These are phyloP conservation scores for Cucumis sativus DNA, from an alignment of 306 rosid genomes.

Conservation along the genomic window Cucumber_9930_V3 NC_026658.2:2666501-2667000, in stretches of 20 bases:
- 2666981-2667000: constrained; percentile 28
- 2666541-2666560: too few species aligned
- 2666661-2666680: background rate
- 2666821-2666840: constrained; percentile 36
- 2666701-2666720: background rate
- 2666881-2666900: constrained; percentile 27
- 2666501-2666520: too few species aligned
- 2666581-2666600: too few species aligned
- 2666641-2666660: background rate
- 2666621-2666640: background rate
- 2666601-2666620: background rate
- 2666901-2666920: constrained; percentile 34
- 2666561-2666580: too few species aligned
- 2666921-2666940: constrained; percentile 20
- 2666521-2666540: too few species aligned
- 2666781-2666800: constrained; percentile 45
- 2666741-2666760: background rate
- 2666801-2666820: constrained; percentile 48
- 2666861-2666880: constrained; percentile 33
- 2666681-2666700: background rate
- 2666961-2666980: constrained; percentile 20
- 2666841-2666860: constrained; percentile 34
- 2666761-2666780: constrained; percentile 56
- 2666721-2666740: background rate
- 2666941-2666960: constrained; percentile 10